phyloP scores from a whole-genome alignment of 1,139 yeast species.

The Entelexis paramagnoliae region DNA sequence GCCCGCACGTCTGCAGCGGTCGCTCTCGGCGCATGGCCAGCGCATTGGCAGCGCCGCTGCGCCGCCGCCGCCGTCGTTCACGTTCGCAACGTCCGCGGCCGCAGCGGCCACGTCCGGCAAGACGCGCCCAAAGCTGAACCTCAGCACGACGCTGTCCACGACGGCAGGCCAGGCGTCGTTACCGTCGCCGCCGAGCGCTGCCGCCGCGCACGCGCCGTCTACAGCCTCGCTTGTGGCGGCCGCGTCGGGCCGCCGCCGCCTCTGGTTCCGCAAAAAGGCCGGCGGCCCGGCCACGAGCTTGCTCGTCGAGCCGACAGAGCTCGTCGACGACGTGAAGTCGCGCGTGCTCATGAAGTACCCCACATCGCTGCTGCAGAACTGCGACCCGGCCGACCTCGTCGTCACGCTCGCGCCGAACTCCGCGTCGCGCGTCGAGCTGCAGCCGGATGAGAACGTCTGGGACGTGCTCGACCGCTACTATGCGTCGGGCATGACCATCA shows the following conservation, averaged over 20 bases:
- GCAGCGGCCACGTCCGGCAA: constrained; percentile 10
- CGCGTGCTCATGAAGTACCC: constrained; percentile 56
- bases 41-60: not conserved
- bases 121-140: constrained; percentile 3
- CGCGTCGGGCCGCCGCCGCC: constrained; percentile 7
- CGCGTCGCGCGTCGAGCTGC: constrained; percentile 32
- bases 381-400: constrained; percentile 59
- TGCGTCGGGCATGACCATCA: constrained; percentile 60
- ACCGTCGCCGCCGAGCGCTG: constrained; percentile 4
- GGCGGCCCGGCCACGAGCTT: constrained; percentile 50
- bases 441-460: constrained; percentile 60
- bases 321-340: constrained; percentile 65
- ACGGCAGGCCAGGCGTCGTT: not conserved
- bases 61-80: not conserved
- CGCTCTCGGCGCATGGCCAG: not conserved
- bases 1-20: not conserved
- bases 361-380: constrained; percentile 48
- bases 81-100: constrained; percentile 2
- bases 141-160: constrained; percentile 1
- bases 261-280: constrained; percentile 27
- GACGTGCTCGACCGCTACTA: constrained; percentile 47
- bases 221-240: not conserved
- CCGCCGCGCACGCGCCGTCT: too few relatives aligned
- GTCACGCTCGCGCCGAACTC: constrained; percentile 16
- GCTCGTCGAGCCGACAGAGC: constrained; percentile 42